These are phyloP conservation scores for Discostella stelligeroides DNA, from an alignment of 108 stramenopile species.

Conservation along the genomic window DNA sequence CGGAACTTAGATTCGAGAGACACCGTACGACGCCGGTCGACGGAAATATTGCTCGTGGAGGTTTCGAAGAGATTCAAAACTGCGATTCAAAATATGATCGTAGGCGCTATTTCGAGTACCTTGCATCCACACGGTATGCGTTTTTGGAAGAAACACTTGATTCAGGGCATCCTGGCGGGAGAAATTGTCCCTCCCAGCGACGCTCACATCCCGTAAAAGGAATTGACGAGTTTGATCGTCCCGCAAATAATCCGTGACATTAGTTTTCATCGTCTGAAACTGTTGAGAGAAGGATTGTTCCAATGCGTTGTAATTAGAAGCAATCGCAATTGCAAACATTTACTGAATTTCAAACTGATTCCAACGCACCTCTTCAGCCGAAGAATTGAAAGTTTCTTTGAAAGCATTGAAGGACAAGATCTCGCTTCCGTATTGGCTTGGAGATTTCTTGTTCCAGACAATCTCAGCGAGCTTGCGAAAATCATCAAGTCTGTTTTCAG, in stretches of 20 bases:
- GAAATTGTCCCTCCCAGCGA: conserved; percentile 21
- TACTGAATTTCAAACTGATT: background rate
- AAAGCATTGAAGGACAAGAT: conserved; percentile 17
- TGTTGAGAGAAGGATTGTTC: background rate
- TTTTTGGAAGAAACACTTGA: conserved; percentile 38
- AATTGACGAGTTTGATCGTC: conserved; percentile 19
- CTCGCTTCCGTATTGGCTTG: conserved; percentile 6
- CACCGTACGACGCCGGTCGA: conserved; percentile 14
- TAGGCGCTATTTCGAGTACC: conserved; percentile 23
- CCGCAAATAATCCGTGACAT: conserved; percentile 41
- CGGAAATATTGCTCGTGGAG: conserved; percentile 44
- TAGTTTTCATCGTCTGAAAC: conserved; percentile 40
- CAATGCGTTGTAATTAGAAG: background rate
- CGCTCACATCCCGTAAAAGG: conserved; percentile 24
- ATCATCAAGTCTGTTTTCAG: conserved; percentile 21
- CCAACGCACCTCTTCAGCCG: conserved; percentile 25
- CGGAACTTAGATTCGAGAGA: background rate
- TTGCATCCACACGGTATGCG: conserved; percentile 3
- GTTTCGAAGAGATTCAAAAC: conserved; percentile 23
- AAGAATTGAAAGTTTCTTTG: conserved; percentile 22
- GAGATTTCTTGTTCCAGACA: conserved; percentile 30
- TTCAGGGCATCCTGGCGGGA: conserved; percentile 36
- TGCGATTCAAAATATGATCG: conserved; percentile 19
- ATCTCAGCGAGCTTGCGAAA: conserved; percentile 34
- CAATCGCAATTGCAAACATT: background rate